phyloP scores from a whole-genome alignment of 495 filamentous ascomycete genomes.

The Elaphomyces granulatus region DNA sequence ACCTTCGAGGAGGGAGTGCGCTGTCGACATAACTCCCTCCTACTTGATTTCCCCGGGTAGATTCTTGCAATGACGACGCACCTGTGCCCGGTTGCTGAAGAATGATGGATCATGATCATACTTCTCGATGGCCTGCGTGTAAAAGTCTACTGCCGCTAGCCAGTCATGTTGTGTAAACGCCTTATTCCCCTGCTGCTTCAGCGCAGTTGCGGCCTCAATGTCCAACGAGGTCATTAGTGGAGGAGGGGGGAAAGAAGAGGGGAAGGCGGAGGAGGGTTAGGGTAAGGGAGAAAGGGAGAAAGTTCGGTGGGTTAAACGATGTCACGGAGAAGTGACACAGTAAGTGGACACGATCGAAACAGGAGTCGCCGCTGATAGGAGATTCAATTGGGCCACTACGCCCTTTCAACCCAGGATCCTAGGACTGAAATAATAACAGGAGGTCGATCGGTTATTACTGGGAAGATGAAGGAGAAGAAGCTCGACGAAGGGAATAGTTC shows the following conservation, averaged over 20 bases:
- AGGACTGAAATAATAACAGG: too few relatives aligned
- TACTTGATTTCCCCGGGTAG: too few relatives aligned
- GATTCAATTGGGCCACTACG: too few relatives aligned
- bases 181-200: constrained; percentile 91
- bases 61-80: constrained; percentile 24
- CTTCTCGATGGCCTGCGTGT: constrained; percentile 77
- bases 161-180: constrained; percentile 83
- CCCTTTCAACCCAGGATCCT: too few relatives aligned
- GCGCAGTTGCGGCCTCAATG: constrained; percentile 53
- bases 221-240: constrained; percentile 33
- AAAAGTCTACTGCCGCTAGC: constrained; percentile 68
- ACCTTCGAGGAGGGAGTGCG: too few relatives aligned
- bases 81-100: constrained; percentile 90
- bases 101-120: constrained; percentile 76
- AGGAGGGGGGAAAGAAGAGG: constrained; percentile 3
- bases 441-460: too few relatives aligned
- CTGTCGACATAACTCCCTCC: too few relatives aligned
- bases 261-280: constrained; percentile 3
- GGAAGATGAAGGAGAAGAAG: too few relatives aligned
- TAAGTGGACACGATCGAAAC: too few relatives aligned
- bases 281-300: constrained; percentile 7
- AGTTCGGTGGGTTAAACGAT: constrained; percentile 6
- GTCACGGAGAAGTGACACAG: constrained; percentile 1
- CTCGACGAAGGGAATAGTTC: too few relatives aligned
- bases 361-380: too few relatives aligned